Conservation (phyloP, 2,329 filamentous ascomycete genomes). For the Sphaerulina populicola region DNA sequence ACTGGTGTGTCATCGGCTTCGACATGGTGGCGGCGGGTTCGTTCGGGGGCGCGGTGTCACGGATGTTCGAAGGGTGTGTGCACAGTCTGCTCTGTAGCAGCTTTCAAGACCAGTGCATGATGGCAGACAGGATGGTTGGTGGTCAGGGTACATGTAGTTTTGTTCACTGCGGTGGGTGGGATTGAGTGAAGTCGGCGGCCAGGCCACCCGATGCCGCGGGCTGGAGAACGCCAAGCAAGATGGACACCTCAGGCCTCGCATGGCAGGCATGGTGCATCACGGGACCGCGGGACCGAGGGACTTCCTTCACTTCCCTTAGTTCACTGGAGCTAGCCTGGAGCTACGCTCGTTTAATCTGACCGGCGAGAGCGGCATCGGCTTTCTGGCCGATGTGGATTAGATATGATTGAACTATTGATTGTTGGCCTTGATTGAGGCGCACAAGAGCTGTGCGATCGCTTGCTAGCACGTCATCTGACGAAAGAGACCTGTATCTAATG, state of each 20-base stretch:
- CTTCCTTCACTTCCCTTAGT: too few species aligned
- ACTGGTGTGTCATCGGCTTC: conserved; percentile 41
- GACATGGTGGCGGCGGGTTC: conserved; percentile 41
- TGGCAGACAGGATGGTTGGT: conserved; percentile 10
- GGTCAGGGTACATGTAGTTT: conserved; percentile 2
- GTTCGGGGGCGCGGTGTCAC: background rate
- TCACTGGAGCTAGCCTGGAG: too few species aligned
- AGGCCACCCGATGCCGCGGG: too few species aligned
- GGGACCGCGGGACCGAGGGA: too few species aligned
- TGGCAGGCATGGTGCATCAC: too few species aligned
- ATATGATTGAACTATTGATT: background rate
- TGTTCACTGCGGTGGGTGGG: background rate
- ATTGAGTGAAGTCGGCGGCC: background rate
- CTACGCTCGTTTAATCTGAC: background rate
- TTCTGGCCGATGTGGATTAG: conserved; percentile 2
- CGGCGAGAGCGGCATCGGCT: background rate
- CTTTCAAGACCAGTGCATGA: conserved; percentile 6
- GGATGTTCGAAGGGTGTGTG: background rate
- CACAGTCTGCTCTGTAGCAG: background rate
- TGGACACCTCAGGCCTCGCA: too few species aligned
- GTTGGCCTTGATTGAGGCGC: background rate
- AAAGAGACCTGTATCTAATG: background rate
- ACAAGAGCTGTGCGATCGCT: background rate
- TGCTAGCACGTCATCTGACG: background rate
- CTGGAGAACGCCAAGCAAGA: too few species aligned